Percentiles rank a stretch among this genome's conserved stretches.
phyloP scores from a whole-genome alignment of 2,329 filamentous ascomycete species.

The Gaeumannomyces tritici region DNA sequence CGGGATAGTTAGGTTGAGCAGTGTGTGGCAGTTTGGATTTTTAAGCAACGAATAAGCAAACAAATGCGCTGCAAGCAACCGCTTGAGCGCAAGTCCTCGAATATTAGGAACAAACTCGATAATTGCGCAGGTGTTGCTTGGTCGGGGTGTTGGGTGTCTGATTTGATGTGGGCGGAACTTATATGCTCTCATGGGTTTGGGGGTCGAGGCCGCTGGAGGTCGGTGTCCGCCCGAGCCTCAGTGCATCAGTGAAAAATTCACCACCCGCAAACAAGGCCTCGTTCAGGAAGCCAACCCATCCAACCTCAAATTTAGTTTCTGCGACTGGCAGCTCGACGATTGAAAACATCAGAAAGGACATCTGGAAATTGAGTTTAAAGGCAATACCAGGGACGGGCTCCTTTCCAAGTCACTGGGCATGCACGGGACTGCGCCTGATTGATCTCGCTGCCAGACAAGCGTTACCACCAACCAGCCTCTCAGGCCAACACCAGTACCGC shows the following conservation, averaged over 20 bases:
- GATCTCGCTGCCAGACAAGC: too few relatives aligned
- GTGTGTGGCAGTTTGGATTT: too few relatives aligned
- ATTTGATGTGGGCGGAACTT: background rate
- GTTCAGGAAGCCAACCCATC: background rate
- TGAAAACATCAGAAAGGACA: background rate
- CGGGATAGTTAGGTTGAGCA: too few relatives aligned
- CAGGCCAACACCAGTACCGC: too few relatives aligned
- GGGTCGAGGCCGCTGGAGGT: background rate
- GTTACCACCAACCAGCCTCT: too few relatives aligned
- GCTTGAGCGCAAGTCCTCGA: too few relatives aligned
- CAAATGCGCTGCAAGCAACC: too few relatives aligned
- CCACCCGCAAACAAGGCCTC: background rate
- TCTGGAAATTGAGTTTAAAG: background rate
- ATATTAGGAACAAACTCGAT: background rate
- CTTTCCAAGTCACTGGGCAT: background rate
- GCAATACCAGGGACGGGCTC: too few relatives aligned
- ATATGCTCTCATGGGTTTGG: background rate
- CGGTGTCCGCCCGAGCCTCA: background rate
- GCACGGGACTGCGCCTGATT: too few relatives aligned
- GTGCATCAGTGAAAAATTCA: background rate
- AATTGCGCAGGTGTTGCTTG: background rate
- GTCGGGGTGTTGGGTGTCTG: background rate
- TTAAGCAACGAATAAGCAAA: too few relatives aligned
- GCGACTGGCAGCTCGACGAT: background rate
- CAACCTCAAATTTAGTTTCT: background rate